Evolutionary conservation across 805 yeast genomes (phyloP).

Genomic region (Zygosaccharomyces kombuchaensis): DNA sequence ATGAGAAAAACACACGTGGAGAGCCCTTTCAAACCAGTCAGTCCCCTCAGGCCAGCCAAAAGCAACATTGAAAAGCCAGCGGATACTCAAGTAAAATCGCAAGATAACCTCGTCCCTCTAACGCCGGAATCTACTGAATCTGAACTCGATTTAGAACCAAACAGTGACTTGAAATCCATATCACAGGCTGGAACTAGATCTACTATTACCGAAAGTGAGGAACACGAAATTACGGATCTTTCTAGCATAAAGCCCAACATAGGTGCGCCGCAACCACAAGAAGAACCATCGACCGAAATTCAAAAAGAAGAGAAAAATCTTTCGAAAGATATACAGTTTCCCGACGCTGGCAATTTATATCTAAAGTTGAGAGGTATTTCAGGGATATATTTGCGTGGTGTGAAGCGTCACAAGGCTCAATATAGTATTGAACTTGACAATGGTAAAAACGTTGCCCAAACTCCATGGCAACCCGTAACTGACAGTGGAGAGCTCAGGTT

Average conservation of each 20-base stretch:
- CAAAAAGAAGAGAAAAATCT: neutral
- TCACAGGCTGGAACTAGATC: neutral
- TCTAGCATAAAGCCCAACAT: neutral
- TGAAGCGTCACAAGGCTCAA: constrained; percentile 43
- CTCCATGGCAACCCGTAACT: constrained; percentile 44
- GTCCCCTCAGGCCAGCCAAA: constrained; percentile 6
- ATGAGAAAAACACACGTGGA: constrained; percentile 19
- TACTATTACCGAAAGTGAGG: neutral
- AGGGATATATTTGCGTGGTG: constrained; percentile 45
- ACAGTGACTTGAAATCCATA: neutral
- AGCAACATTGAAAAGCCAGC: neutral
- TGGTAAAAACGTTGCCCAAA: constrained; percentile 73
- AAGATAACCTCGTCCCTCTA: neutral
- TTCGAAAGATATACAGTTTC: constrained; percentile 1
- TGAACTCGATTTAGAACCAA: neutral
- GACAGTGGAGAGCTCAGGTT: constrained; percentile 36
- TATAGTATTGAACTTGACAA: constrained; percentile 61
- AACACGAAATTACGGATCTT: neutral
- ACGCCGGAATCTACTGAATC: neutral
- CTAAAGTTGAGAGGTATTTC: constrained; percentile 45
- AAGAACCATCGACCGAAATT: neutral
- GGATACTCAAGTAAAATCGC: neutral
- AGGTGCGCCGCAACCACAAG: neutral
- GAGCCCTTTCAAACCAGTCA: constrained; percentile 30
- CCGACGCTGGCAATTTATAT: constrained; percentile 48